Evolutionary conservation across 2,329 filamentous ascomycete genomes (phyloP), one percentile per base, ranked within the genome.

Genomic region (Ophiosphaerella korrae): DNA sequence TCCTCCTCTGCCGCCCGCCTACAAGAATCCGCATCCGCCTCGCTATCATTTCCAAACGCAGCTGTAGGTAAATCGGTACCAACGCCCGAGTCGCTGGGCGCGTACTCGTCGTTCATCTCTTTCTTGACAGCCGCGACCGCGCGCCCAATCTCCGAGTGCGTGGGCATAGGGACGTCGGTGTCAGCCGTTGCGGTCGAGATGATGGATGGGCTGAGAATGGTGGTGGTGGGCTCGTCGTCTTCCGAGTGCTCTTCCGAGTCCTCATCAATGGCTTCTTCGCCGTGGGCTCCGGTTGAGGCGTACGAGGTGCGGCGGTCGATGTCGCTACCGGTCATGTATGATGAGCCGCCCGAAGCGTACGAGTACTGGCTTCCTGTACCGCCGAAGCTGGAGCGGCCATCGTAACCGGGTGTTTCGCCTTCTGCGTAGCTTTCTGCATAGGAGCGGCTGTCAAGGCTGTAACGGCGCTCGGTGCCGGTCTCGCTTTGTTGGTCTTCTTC

Each of bases 311-410:
- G 73, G n/a, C 77, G 70, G 42, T 65, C 62, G 9, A 77, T 55
- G 33, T 80, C 77, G 52, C 73, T 78, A 45, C 77, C 78, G 1
- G 75, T 79, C 68, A 80, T 73, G 65, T 80, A 80, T 2, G 64
- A 68, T 18, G 74, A 75, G n/a, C 77, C 77, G n/a, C 77, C 77
- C n/a, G 76, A 78, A 7, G 69, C 78, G 52, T 77, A 79, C 0
- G 76, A 77, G 57, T 77, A 73, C 42, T 79, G 76, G 48, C 74
- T 77, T 24, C 68, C 71, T 1, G 70, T 64, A 5, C 71, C 75
- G 6, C 74, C 76, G 53, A 72, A 77, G 62, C 74, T 75, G 12
- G 66, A 74, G 14, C 74, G 71, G n/a, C 64, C 67, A 34, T 72
- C 70, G 29, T 53, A 66, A 5, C 72, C 66, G 33, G 74, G 72